Base-by-base conservation (phyloP, 352 stramenopile genomes). In the Peronospora belbahrii region DNA sequence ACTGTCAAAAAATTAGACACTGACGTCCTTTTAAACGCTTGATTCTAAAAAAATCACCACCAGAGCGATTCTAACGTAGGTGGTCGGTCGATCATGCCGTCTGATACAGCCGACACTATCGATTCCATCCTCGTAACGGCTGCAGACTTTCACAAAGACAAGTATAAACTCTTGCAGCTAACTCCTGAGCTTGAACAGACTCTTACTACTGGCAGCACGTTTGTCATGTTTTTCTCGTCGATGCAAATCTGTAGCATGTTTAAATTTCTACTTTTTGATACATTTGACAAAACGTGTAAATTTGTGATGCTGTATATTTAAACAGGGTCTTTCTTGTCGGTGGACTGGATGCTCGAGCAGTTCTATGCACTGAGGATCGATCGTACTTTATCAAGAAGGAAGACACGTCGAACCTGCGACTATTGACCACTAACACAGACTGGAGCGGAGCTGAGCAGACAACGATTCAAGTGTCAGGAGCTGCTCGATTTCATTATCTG, bases 311-410 rank as follows among this genome's bases (percentile, higher is more conserved):
- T 10, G 10, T 31, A 0, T 18, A 17, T 23, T 39, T n/a, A n/a
- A n/a, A 8, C 33, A 81, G 76, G 33, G 50, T 90, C 22, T 83
- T 78, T 32, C 77, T 92, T 28, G 74, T 92, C 10, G 81, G 81
- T 1, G 50, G 56, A 11, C 50, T 65, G 1, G 51, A 59, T 27
- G 56, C 85, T 17, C 66, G 70, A 59, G 81, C 81, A 1, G 78
- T 88, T 32, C 44, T 93, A 31, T 90, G 78, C 52, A 90, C 78
- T 27, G 44, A 67, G 8, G 65, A 66, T 43, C 74, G 76, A 48
- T 87, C 78, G 11, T 93, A 70, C 55, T 79, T 66, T 47, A 59
- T 93, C 14, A 74, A 68, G 25, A 89, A 88, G 24, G 81, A 93
- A 36, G 79, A 89, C 36, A 89, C 74, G 32, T 90, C 76, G 8